Evolutionary conservation across 2,329 filamentous ascomycete genomes (phyloP), one percentile per base, ranked within the genome.

Genomic region (Cladosporium sp.): DNA sequence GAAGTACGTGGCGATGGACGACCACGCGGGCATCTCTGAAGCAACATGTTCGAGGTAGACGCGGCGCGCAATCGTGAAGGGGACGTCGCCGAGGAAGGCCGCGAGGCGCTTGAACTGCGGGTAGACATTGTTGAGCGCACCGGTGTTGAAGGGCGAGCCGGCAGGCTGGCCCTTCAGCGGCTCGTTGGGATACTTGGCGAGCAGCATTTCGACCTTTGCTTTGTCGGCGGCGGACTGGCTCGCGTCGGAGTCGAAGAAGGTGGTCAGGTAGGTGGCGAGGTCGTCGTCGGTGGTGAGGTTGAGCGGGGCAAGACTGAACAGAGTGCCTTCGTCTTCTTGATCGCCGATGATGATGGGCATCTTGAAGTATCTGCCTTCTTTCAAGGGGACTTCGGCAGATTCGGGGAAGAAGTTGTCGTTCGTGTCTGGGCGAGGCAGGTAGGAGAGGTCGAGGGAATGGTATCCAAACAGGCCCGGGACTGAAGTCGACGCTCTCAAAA

Each of bases 311-410:
- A 91, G 73, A 4, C 83, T 75, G 64, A 91, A 89, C 2, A 91
- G 68, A 0, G 87, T 89, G 14, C 87, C 86, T 68, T 92, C 87
- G 63, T 92, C 87, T 72, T 91, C 86, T 67, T 89, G 85, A 63
- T 89, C 79, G 40, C 87, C 86, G 37, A 86, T 78, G 52, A 85
- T 84, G 63, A 84, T 77, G 2, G 82, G 82, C 0, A 85, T 77
- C 10, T 75, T 74, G 7, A 81, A 76, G 57, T 81, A 84, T 56
- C 75, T 75, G 11, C 83, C 81, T 0, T 66, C 61, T 2, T 59
- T 52, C 1, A 78, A 70, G 4, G 87, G 71, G 0, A 76, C 51
- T 0, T 91, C 86, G 0, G 86, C 83, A 5, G 81, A 86, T 2
- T 78, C 72, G 0, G 80, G 77, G 8, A 90, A 74, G 4, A 77